phyloP scores from a whole-genome alignment of 257 asterid genomes.

The Solanum ossicruentum region DNA sequence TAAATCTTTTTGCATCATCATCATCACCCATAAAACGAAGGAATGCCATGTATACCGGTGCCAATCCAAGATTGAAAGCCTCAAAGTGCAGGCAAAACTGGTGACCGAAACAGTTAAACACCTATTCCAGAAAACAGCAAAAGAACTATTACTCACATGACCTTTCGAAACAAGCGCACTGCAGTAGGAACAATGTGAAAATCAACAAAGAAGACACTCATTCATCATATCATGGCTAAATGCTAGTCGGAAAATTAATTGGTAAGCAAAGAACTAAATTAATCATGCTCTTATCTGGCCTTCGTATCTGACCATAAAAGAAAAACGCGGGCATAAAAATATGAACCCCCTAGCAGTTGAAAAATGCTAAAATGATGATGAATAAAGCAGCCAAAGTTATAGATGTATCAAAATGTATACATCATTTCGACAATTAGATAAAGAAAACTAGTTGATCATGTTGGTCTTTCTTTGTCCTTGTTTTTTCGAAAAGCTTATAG shows the following conservation, averaged over 20 bases:
- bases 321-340: not conserved
- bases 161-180: not conserved
- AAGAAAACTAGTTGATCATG: not conserved
- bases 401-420: not conserved
- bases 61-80: conserved; percentile 20
- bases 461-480: not conserved
- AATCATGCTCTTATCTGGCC: not conserved
- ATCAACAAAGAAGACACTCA: not conserved
- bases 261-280: not conserved
- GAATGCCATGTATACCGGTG: conserved; percentile 30
- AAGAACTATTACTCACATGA: not conserved
- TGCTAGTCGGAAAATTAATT: not conserved
- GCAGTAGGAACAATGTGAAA: not conserved
- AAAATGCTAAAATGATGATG: not conserved
- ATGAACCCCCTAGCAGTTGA: not conserved
- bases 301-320: not conserved
- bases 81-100: conserved; percentile 27
- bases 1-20: conserved; percentile 17
- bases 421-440: not conserved
- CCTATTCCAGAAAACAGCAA: conserved; percentile 6
- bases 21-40: conserved; percentile 30
- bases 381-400: not conserved
- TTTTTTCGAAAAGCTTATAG: not conserved
- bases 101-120: conserved; percentile 29
- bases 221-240: not conserved